These are phyloP conservation scores for Thecaphora thlaspeos DNA, from an alignment of 1,284 basidiomycete genomes.

Conservation along the genomic window DNA sequence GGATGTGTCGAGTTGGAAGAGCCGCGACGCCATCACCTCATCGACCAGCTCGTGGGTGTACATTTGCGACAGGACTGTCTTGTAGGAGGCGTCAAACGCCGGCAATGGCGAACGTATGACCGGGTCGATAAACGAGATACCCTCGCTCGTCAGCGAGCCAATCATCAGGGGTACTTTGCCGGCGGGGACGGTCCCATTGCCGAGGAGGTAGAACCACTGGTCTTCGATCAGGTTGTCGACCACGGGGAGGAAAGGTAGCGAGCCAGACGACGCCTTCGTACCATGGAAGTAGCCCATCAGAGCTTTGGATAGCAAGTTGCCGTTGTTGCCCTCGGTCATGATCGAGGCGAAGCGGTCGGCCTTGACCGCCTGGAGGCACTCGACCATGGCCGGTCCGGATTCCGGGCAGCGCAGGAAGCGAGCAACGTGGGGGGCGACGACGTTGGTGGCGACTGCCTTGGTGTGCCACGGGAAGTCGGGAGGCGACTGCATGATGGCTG, in stretches of 20 bases:
- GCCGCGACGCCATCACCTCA: constrained; percentile 8
- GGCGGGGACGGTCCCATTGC: constrained; percentile 28
- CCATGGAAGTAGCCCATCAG: neutral
- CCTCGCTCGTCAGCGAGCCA: constrained; percentile 24
- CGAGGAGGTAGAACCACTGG: constrained; percentile 30
- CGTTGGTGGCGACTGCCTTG: constrained; percentile 13
- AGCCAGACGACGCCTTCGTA: constrained; percentile 5
- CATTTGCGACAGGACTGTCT: too few relatives aligned
- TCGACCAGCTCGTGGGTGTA: neutral
- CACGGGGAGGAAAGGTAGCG: constrained; percentile 27
- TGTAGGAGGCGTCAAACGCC: too few relatives aligned
- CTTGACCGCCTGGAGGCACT: constrained; percentile 25
- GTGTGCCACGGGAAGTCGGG: constrained; percentile 26
- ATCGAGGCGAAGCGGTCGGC: constrained; percentile 12
- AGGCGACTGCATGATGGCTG: constrained; percentile 26
- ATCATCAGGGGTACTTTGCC: constrained; percentile 25
- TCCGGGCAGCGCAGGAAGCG: constrained; percentile 8
- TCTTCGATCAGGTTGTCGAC: constrained; percentile 23
- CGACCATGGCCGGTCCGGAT: constrained; percentile 15
- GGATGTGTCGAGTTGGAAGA: constrained; percentile 16
- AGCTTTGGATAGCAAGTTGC: too few relatives aligned
- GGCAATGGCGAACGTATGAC: too few relatives aligned
- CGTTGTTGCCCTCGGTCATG: constrained; percentile 7
- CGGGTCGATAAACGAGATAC: constrained; percentile 18
- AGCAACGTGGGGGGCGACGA: constrained; percentile 16